Conservation (phyloP, 1,139 yeast species). For the Suhomyces wounanorum region DNA sequence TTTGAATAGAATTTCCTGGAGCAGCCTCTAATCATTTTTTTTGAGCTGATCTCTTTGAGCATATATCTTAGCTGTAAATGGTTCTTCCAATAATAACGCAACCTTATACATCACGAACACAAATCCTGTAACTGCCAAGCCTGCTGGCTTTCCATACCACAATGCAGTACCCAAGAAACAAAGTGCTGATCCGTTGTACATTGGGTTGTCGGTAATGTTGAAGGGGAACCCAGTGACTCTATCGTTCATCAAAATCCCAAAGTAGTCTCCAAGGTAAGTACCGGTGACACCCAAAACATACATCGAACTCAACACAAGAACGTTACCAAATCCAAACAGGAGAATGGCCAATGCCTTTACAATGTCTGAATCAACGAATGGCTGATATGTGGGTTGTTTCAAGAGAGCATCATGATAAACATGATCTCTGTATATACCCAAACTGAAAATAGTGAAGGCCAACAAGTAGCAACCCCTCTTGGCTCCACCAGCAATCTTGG, state of each 20-base stretch:
- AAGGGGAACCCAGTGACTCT: constrained; percentile 95
- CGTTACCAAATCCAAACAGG: constrained; percentile 66
- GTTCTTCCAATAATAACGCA: constrained; percentile 90
- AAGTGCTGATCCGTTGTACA: constrained; percentile 92
- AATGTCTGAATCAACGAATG: constrained; percentile 39
- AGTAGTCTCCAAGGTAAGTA: constrained; percentile 94
- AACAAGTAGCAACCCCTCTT: constrained; percentile 78
- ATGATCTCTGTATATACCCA: constrained; percentile 81
- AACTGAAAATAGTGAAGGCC: constrained; percentile 77
- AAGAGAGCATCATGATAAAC: constrained; percentile 64
- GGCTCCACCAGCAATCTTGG: constrained; percentile 73
- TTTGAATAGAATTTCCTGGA: neutral
- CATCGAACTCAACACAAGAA: constrained; percentile 83
- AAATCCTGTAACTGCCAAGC: constrained; percentile 66
- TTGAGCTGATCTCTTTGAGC: constrained; percentile 56
- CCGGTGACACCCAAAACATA: constrained; percentile 95
- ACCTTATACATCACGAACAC: constrained; percentile 81
- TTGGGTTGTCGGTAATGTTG: constrained; percentile 87
- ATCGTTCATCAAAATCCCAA: constrained; percentile 89
- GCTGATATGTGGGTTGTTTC: constrained; percentile 57
- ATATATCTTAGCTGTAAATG: constrained; percentile 89
- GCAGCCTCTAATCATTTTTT: constrained; percentile 1
- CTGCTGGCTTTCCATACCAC: constrained; percentile 89
- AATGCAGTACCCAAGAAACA: constrained; percentile 90
- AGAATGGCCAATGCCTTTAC: constrained; percentile 36